phyloP scores from a whole-genome alignment of 352 stramenopile genomes.

The Globisporangium camurandrum region DNA sequence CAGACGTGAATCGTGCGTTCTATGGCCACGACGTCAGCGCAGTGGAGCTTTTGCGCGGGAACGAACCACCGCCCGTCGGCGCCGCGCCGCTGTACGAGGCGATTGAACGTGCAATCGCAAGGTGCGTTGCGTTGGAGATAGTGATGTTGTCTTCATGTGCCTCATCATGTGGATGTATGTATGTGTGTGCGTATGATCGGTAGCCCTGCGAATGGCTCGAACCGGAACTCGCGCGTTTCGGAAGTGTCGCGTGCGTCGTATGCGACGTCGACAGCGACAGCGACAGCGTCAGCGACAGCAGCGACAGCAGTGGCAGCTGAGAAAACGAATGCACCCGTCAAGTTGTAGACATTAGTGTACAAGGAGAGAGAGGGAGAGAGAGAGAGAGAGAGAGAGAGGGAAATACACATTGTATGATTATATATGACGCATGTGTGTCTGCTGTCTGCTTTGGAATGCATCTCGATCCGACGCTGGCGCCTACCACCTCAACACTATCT shows the following conservation, averaged over 20 bases:
- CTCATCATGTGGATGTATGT: neutral
- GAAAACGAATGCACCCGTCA: conserved; percentile 36
- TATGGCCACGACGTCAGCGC: conserved; percentile 79
- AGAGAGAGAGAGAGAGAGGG: neutral
- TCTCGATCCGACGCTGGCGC: too few species aligned
- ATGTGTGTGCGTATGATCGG: neutral
- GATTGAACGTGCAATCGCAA: conserved; percentile 55
- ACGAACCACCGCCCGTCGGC: conserved; percentile 71
- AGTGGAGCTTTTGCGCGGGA: conserved; percentile 64
- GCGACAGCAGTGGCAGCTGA: conserved; percentile 7
- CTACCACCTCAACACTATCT: too few species aligned
- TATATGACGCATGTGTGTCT: too few species aligned
- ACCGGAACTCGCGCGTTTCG: conserved; percentile 22
- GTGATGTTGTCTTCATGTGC: neutral
- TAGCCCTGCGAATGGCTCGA: conserved; percentile 59
- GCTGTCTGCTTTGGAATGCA: too few species aligned
- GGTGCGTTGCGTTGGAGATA: conserved; percentile 18
- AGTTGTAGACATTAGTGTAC: conserved; percentile 15
- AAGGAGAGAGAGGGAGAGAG: neutral
- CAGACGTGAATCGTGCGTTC: conserved; percentile 89
- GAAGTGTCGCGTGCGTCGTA: conserved; percentile 2
- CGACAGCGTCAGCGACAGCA: conserved; percentile 8
- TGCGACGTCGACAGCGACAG: conserved; percentile 4
- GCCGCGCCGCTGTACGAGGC: conserved; percentile 83
- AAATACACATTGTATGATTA: neutral